These are phyloP conservation scores for Calonectria honghensis DNA, from an alignment of 2,329 filamentous ascomycete genomes.

Conservation along the genomic window DNA sequence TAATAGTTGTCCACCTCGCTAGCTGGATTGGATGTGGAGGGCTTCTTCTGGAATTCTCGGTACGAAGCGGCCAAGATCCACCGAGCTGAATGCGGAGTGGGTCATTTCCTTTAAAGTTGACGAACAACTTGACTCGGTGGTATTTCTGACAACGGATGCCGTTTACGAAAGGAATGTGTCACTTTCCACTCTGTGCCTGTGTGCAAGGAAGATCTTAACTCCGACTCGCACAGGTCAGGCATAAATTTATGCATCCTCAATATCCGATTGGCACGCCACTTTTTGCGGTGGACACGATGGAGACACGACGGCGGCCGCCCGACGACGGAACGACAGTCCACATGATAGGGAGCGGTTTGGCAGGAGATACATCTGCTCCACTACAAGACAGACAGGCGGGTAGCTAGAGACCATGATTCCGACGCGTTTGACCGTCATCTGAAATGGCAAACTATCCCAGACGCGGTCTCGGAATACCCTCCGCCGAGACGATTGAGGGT, in stretches of 20 bases:
- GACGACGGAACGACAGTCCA: too few species aligned
- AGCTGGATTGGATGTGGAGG: background rate
- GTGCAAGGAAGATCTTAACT: background rate
- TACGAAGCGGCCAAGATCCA: background rate
- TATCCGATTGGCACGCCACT: background rate
- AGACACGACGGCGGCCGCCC: background rate
- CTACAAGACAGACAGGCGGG: too few species aligned
- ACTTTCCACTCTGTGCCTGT: background rate
- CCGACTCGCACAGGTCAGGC: background rate
- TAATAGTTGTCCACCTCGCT: background rate
- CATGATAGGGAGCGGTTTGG: too few species aligned
- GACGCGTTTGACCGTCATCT: too few species aligned
- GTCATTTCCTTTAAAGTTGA: background rate
- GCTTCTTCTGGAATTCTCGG: constrained; percentile 5
- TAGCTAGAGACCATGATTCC: too few species aligned
- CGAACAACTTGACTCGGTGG: background rate
- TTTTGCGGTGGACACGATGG: background rate
- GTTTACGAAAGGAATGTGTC: background rate
- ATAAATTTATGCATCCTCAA: constrained; percentile 3
- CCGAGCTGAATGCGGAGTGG: constrained; percentile 1
- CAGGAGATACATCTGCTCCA: too few species aligned
- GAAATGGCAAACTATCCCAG: too few species aligned
- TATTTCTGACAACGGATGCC: background rate
- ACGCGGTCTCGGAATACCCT: too few species aligned
- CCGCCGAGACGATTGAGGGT: too few species aligned